These are phyloP conservation scores for Colletotrichum sp. DNA, from an alignment of 2,329 filamentous ascomycete genomes.

Conservation along the genomic window DNA sequence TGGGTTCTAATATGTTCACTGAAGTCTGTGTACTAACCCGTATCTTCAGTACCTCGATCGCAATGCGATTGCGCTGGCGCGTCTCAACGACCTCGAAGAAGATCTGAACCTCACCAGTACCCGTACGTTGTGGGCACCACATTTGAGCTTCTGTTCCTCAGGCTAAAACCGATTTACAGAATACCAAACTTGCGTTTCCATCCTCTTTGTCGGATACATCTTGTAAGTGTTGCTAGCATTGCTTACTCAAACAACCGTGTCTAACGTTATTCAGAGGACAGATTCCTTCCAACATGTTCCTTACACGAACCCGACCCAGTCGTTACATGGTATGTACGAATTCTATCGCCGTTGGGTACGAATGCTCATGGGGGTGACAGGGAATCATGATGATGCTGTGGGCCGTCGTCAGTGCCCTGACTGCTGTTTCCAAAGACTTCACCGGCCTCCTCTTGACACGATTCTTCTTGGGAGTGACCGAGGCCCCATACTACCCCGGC, in stretches of 20 bases:
- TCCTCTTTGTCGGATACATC: conserved; percentile 35
- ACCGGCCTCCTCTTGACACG: conserved; percentile 36
- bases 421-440: conserved; percentile 38
- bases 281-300: conserved; percentile 23
- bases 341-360: accelerated
- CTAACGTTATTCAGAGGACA: conserved; percentile 6
- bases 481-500: conserved; percentile 29
- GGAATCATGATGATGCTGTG: conserved; percentile 24
- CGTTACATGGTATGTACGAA: conserved; percentile 17
- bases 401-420: conserved; percentile 25
- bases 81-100: conserved; percentile 26
- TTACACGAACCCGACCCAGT: conserved; percentile 19
- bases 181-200: conserved; percentile 39
- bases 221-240: not conserved
- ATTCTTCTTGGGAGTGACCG: conserved; percentile 39
- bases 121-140: not conserved
- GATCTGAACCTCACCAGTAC: conserved; percentile 24
- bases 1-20: accelerated
- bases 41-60: conserved; percentile 8
- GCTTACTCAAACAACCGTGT: accelerated
- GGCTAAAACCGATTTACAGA: conserved; percentile 10
- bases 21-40: not conserved
- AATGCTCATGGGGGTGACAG: not conserved
- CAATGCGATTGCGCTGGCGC: conserved; percentile 24
- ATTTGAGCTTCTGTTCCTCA: too few relatives aligned